Evolutionary conservation across 805 yeast genomes (phyloP).

Genomic region (Diddensiella santjacobensis): DNA sequence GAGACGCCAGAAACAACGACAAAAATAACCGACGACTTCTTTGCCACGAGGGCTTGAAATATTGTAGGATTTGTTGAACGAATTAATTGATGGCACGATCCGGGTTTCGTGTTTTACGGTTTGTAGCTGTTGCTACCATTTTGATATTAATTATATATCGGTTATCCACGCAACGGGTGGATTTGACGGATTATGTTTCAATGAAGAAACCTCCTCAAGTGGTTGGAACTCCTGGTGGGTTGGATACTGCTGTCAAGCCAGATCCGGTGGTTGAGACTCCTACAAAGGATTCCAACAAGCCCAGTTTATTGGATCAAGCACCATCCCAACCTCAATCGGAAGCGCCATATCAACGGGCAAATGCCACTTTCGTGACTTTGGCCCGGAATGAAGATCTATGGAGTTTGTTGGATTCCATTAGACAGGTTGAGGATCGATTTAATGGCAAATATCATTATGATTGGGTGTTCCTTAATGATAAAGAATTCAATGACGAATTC

Average conservation of each 20-base stretch:
- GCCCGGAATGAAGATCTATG: slow-evolving; percentile 66
- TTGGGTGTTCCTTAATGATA: slow-evolving; percentile 90
- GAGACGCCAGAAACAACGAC: too few relatives aligned
- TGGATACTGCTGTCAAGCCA: slow-evolving; percentile 2
- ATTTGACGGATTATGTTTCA: slow-evolving; percentile 24
- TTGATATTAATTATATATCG: slow-evolving; percentile 33
- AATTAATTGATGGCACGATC: slow-evolving; percentile 37
- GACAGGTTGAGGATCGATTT: slow-evolving; percentile 74
- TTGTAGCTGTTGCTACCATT: slow-evolving; percentile 32
- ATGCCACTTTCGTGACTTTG: slow-evolving; percentile 50
- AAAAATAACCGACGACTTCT: too few relatives aligned
- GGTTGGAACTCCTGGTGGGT: slow-evolving; percentile 22
- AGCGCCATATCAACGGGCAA: slow-evolving; percentile 29
- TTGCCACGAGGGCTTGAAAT: background rate
- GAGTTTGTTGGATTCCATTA: slow-evolving; percentile 57
- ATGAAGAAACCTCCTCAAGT: slow-evolving; percentile 7
- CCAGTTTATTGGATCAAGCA: background rate
- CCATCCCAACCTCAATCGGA: slow-evolving; percentile 3
- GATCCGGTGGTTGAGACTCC: slow-evolving; percentile 11
- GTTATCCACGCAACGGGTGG: slow-evolving; percentile 28
- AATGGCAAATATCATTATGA: slow-evolving; percentile 74
- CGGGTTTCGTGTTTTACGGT: slow-evolving; percentile 35
- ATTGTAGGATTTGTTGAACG: background rate
- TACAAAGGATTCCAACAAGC: slow-evolving; percentile 5
- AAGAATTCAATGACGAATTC: slow-evolving; percentile 68